Evolutionary conservation across 2,329 filamentous ascomycete species (phyloP).

Genomic region (Penicillium sp.): DNA sequence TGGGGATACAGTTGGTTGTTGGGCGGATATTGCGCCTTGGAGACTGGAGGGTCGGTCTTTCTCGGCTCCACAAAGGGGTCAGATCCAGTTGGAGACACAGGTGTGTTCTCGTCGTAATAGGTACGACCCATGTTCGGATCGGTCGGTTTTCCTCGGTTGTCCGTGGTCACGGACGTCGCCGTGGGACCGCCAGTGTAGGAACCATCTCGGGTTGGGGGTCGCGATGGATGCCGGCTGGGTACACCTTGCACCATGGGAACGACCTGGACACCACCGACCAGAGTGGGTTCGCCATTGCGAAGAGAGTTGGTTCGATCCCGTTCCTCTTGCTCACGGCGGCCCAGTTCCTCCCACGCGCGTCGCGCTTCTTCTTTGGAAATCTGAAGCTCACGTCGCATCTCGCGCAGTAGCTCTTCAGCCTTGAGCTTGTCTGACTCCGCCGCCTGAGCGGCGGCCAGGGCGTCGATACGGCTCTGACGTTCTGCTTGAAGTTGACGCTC

Average conservation of each 20-base stretch:
- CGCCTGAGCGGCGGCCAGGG: slow-evolving; percentile 59
- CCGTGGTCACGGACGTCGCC: slow-evolving; percentile 26
- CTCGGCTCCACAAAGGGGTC: slow-evolving; percentile 56
- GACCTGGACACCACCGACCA: slow-evolving; percentile 90
- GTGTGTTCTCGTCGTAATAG: slow-evolving; percentile 46
- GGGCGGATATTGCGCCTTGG: slow-evolving; percentile 23
- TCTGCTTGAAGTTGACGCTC: slow-evolving; percentile 70
- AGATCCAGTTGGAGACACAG: slow-evolving; percentile 51
- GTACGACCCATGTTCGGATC: slow-evolving; percentile 37
- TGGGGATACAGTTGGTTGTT: slow-evolving; percentile 36
- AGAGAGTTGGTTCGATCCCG: slow-evolving; percentile 80
- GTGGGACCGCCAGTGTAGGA: slow-evolving; percentile 36
- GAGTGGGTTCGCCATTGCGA: slow-evolving; percentile 77
- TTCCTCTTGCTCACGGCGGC: slow-evolving; percentile 86
- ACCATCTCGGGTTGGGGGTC: slow-evolving; percentile 43
- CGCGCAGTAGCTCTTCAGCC: slow-evolving; percentile 70
- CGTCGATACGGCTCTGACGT: slow-evolving; percentile 61
- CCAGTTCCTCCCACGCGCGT: slow-evolving; percentile 94
- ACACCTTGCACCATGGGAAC: slow-evolving; percentile 80
- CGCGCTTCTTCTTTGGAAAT: slow-evolving; percentile 96
- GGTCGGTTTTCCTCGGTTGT: slow-evolving; percentile 15
- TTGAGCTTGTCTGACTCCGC: slow-evolving; percentile 63
- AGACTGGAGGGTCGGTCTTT: slow-evolving; percentile 24
- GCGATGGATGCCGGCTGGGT: slow-evolving; percentile 49
- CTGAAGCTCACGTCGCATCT: slow-evolving; percentile 86